Evolutionary conservation across 768 basidiomycete species (phyloP).

Genomic region (Brasilioporus rufonigricans): DNA sequence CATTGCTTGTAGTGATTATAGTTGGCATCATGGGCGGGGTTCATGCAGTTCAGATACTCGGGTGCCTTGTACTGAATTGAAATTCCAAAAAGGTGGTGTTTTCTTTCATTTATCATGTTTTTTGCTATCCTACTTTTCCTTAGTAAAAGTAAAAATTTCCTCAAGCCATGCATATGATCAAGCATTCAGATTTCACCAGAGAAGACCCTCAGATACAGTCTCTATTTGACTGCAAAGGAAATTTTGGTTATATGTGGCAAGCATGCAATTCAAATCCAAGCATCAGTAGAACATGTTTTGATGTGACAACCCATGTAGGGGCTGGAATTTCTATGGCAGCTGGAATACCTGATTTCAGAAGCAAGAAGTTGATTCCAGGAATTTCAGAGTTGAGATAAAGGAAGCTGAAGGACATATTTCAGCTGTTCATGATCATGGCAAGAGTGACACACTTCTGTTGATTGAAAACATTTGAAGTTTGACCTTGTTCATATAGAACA

Average conservation of each 20-base stretch:
- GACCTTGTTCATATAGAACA: slow-evolving; percentile 1
- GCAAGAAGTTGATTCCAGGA: not conserved
- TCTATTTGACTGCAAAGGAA: not conserved
- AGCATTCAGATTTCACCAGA: not conserved
- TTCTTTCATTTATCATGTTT: no score
- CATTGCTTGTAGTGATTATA: no score
- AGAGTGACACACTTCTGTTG: not conserved
- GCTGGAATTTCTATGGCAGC: slow-evolving; percentile 11
- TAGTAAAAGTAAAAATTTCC: no score
- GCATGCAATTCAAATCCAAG: not conserved
- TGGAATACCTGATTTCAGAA: slow-evolving; percentile 13
- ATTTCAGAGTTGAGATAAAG: not conserved
- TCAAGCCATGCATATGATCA: not conserved
- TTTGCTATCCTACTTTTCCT: no score
- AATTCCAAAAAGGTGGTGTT: no score
- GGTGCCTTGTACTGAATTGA: no score
- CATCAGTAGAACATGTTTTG: not conserved
- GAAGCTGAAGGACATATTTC: slow-evolving; percentile 13
- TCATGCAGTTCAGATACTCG: no score
- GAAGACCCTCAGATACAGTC: not conserved
- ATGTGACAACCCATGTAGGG: not conserved
- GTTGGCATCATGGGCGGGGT: no score
- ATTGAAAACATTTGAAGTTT: not conserved
- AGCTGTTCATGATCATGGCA: slow-evolving; percentile 4
- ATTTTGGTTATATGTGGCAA: slow-evolving; percentile 15